Base-by-base conservation (phyloP, 2,329 filamentous ascomycete genomes). In the Ceratocystis ficicola region DNA sequence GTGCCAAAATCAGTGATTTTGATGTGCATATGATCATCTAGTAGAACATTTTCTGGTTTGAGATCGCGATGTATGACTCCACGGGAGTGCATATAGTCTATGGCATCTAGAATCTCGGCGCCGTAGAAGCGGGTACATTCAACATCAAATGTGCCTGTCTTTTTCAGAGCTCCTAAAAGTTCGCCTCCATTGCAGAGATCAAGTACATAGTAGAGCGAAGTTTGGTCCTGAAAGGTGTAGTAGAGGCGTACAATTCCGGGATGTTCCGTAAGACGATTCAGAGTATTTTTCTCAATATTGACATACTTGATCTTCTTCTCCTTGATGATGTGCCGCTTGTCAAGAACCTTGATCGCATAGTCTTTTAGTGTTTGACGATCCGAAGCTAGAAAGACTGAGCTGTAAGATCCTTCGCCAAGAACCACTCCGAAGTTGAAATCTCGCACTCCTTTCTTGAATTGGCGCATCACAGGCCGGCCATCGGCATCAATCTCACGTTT, bases 261-360 rank as follows among this genome's bases (percentile, higher is more conserved):
- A 73, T 99, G 94, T 69, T 99, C 93, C 2, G 93, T 97, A 67
- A 99, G 80, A 69, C 94, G 86, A 73, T 99, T 99, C 66, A 99
- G 80, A 0, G 94, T 97, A 76, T 99, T 93, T 78, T 96, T 96
- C 76, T 99, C 94, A 72, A 99, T 99, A 76, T 97, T 99, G 76
- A 99, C 94, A 73, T 99, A 99, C 80, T 99, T 99, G 73, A 99
- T 95, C 81, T 99, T 99, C 77, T 96, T 97, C 77, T 99, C 94
- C 76, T 97, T 99, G 80, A 99, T 99, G 73, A 99, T 99, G 75
- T 99, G 94, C 72, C 91, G 85, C 77, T 99, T 99, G 77, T 99
- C 94, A 60, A 99, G 83, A 17, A 99, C 93, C 75, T 99, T 99
- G 77, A 99, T 92, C 30, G 94, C 94, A 73, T 97, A 97, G 75